These are phyloP conservation scores for Przewalskia tangutica DNA, from an alignment of 257 asterid genomes.

Conservation along the genomic window DNA sequence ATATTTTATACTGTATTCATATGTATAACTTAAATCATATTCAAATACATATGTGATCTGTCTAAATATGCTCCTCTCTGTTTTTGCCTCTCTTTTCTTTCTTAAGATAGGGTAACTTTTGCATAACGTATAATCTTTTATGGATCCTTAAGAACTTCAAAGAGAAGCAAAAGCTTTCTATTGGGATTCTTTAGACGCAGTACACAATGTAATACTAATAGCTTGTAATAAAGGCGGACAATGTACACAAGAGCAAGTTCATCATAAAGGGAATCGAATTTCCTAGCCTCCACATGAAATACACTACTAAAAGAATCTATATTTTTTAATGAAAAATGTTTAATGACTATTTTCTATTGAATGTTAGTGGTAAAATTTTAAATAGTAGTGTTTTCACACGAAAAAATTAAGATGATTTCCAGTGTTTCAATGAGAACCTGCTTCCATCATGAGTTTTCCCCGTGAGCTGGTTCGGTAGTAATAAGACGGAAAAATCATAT, in stretches of 20 bases:
- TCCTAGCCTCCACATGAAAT: neutral
- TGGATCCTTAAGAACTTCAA: slow-evolving; percentile 3
- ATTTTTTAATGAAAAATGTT: too few species aligned
- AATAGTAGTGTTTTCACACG: too few species aligned
- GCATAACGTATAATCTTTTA: neutral
- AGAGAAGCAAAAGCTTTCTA: neutral
- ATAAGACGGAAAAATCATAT: too few species aligned
- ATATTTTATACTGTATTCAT: too few species aligned
- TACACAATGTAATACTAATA: neutral
- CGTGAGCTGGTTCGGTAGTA: too few species aligned
- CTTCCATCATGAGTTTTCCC: too few species aligned
- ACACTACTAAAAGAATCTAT: neutral
- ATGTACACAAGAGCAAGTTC: neutral
- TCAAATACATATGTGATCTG: too few species aligned
- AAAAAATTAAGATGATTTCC: too few species aligned
- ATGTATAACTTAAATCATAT: too few species aligned
- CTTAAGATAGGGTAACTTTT: neutral
- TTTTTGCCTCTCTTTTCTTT: neutral
- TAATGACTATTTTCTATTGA: too few species aligned
- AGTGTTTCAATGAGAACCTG: too few species aligned
- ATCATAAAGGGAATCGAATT: neutral
- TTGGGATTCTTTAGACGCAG: neutral
- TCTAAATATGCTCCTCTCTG: neutral
- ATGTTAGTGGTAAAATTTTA: too few species aligned
- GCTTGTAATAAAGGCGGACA: neutral